Conservation (phyloP, 129 eudicot genomes). For the Chrysanthemum makinoi region DNA sequence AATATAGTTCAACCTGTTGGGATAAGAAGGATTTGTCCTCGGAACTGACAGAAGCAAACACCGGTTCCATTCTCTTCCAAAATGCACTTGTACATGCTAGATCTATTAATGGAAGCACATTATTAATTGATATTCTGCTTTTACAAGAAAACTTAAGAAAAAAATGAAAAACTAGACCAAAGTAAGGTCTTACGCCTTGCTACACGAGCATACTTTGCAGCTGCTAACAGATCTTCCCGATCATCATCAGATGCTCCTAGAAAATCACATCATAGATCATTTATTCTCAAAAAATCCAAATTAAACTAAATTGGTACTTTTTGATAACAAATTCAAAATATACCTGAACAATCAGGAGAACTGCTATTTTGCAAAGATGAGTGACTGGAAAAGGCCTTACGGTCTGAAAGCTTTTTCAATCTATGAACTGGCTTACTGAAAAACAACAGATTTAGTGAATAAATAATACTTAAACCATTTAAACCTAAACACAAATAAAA, state of each 20-base stretch:
- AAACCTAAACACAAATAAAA: neutral
- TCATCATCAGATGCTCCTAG: slow-evolving; percentile 83
- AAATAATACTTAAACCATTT: slow-evolving; percentile 7
- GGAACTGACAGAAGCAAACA: slow-evolving; percentile 44
- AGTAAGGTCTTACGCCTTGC: slow-evolving; percentile 46
- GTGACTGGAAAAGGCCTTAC: slow-evolving; percentile 63
- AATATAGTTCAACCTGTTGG: slow-evolving; percentile 51
- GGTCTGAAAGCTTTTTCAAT: slow-evolving; percentile 68
- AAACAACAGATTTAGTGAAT: slow-evolving; percentile 18
- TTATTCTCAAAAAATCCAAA: slow-evolving; percentile 1
- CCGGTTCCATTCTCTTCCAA: slow-evolving; percentile 71
- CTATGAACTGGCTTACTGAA: slow-evolving; percentile 73
- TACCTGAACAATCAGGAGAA: slow-evolving; percentile 65
- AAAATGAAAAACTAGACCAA: neutral
- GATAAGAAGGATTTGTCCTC: slow-evolving; percentile 53
- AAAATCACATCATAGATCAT: slow-evolving; percentile 12
- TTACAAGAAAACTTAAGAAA: neutral
- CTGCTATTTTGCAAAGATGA: slow-evolving; percentile 49
- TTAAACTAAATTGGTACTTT: neutral
- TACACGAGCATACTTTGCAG: slow-evolving; percentile 64
- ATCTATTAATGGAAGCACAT: slow-evolving; percentile 41
- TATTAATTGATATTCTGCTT: neutral
- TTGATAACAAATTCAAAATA: neutral
- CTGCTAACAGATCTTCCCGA: slow-evolving; percentile 68
- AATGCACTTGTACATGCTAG: slow-evolving; percentile 65